Conservation (phyloP, 2,329 filamentous ascomycete genomes). For the Ilyonectria robusta region DNA sequence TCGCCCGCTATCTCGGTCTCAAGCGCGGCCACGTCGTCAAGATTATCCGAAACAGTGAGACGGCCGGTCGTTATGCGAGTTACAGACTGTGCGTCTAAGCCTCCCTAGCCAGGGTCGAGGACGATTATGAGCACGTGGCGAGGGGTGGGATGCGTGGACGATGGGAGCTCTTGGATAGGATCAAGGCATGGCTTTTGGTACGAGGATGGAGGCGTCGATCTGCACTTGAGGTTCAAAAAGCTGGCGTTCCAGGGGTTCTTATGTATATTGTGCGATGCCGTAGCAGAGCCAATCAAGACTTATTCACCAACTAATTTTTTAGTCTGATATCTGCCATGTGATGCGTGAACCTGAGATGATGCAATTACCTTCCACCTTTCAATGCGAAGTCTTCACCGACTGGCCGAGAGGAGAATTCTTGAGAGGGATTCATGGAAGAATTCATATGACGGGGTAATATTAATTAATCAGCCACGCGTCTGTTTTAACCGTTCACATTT, state of each 20-base stretch:
- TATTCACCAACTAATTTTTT: constrained; percentile 21
- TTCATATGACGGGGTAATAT: background rate
- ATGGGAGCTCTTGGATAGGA: constrained; percentile 28
- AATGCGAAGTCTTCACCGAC: background rate
- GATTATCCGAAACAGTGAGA: constrained; percentile 96
- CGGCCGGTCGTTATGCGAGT: constrained; percentile 95
- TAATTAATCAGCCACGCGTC: background rate
- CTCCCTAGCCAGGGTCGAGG: background rate
- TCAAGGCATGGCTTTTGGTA: constrained; percentile 38
- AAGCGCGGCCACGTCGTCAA: constrained; percentile 96
- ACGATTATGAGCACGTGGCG: constrained; percentile 11
- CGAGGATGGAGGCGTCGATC: constrained; percentile 48
- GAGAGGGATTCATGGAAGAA: background rate
- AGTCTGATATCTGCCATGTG: background rate
- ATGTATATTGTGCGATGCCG: constrained; percentile 47
- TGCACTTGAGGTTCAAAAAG: constrained; percentile 49
- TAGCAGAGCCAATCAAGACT: constrained; percentile 46
- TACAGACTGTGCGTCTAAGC: constrained; percentile 79
- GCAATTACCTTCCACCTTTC: no score
- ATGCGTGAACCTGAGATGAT: background rate
- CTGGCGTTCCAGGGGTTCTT: constrained; percentile 50
- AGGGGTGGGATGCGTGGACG: background rate
- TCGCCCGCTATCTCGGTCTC: constrained; percentile 91
- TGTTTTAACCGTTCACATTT: background rate
- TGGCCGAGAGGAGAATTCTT: background rate